phyloP scores from a whole-genome alignment of 164 flowering plant genomes.

The Magnolia kwangsiensis region DNA sequence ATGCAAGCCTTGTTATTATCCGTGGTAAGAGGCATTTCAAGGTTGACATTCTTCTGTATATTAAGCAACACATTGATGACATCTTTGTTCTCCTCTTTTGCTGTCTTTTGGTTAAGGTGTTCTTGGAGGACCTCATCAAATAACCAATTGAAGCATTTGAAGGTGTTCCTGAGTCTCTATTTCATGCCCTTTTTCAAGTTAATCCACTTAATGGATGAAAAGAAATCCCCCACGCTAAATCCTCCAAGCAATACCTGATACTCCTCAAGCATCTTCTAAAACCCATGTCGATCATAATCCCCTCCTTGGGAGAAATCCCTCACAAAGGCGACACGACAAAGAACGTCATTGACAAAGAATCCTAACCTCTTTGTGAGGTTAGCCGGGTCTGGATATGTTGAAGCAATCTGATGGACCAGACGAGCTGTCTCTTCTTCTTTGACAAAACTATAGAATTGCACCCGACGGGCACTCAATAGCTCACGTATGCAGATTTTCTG shows the following conservation, averaged over 20 bases:
- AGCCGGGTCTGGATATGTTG: conserved; percentile 17
- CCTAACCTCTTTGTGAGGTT: conserved; percentile 35
- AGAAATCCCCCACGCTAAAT: conserved; percentile 49
- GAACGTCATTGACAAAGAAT: conserved; percentile 34
- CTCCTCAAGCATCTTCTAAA: conserved; percentile 49
- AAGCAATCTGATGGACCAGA: conserved; percentile 29
- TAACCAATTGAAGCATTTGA: conserved; percentile 35
- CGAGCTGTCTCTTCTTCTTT: conserved; percentile 51
- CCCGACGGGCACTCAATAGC: conserved; percentile 41
- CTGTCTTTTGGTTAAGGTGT: conserved; percentile 22
- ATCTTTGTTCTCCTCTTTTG: conserved; percentile 31
- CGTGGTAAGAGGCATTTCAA: conserved; percentile 37
- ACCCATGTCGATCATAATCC: conserved; percentile 40
- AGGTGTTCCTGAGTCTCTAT: conserved; percentile 29
- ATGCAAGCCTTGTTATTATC: conserved; percentile 55
- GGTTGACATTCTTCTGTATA: conserved; percentile 23
- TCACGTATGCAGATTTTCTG: conserved; percentile 46
- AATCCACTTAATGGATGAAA: conserved; percentile 52
- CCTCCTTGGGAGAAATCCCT: conserved; percentile 42
- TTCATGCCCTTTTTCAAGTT: conserved; percentile 38
- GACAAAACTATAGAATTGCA: conserved; percentile 38
- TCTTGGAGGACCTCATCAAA: conserved; percentile 42
- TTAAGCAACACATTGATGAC: conserved; percentile 52
- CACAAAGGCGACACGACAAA: conserved; percentile 44
- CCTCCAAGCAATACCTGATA: conserved; percentile 52